Percentiles rank a stretch among this genome's conserved stretches.
These are phyloP conservation scores for Metschnikowia baotianmanensis DNA, from an alignment of 805 yeast genomes.

Conservation along the genomic window DNA sequence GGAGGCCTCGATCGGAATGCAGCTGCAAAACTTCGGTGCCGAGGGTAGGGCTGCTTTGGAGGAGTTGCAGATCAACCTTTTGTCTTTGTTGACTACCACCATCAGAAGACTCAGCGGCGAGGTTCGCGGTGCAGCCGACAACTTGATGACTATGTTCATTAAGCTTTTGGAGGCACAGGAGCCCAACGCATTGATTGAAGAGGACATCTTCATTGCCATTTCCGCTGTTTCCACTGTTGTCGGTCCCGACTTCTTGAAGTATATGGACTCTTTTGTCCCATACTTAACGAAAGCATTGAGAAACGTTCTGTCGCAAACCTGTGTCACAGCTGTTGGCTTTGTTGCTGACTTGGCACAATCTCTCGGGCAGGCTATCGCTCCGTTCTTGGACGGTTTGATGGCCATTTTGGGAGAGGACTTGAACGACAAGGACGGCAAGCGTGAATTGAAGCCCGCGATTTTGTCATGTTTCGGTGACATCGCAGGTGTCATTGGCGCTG, in stretches of 20 bases:
- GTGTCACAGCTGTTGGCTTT: conserved; percentile 89
- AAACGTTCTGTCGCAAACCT: conserved; percentile 79
- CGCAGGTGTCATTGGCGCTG: conserved; percentile 81
- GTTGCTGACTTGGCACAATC: conserved; percentile 94
- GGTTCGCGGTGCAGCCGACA: conserved; percentile 70
- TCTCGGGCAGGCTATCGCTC: conserved; percentile 67
- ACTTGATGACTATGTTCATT: conserved; percentile 79
- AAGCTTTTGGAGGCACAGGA: conserved; percentile 58
- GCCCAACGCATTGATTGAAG: conserved; percentile 81
- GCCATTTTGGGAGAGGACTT: conserved; percentile 72
- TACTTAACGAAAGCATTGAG: conserved; percentile 74
- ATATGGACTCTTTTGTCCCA: conserved; percentile 81
- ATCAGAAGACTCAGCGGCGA: conserved; percentile 75
- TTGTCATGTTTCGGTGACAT: conserved; percentile 94
- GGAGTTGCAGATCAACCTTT: conserved; percentile 81
- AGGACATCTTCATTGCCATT: conserved; percentile 89
- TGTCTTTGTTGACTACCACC: conserved; percentile 76
- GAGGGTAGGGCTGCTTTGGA: conserved; percentile 80
- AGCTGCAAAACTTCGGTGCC: conserved; percentile 51
- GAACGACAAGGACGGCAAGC: conserved; percentile 62
- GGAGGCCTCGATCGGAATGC: conserved; percentile 61
- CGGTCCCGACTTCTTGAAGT: conserved; percentile 67
- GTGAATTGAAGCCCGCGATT: conserved; percentile 83
- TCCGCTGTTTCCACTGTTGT: conserved; percentile 85
- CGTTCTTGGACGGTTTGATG: conserved; percentile 81